phyloP scores from a whole-genome alignment of 805 yeast species.

The Candida ascalaphidarum region DNA sequence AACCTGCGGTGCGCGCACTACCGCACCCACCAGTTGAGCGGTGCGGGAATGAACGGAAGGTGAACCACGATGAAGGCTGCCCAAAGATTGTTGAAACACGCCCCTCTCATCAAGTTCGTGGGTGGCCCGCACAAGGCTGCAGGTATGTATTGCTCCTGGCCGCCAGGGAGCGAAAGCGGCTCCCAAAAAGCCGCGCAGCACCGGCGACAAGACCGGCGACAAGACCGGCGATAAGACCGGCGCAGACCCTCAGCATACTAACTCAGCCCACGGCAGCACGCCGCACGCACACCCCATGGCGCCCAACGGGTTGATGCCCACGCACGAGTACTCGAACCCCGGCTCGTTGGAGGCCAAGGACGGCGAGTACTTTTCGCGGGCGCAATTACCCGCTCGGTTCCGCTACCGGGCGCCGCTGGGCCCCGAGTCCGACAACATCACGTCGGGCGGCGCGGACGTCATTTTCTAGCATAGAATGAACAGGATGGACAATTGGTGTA shows the following conservation, averaged over 20 bases:
- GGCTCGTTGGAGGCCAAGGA: slow-evolving; percentile 26
- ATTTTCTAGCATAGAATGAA: too few species aligned
- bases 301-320: slow-evolving; percentile 36
- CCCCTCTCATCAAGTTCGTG: slow-evolving; percentile 76
- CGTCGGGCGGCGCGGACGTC: slow-evolving; percentile 75
- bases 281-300: slow-evolving; percentile 31
- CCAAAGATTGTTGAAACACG: slow-evolving; percentile 29
- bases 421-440: slow-evolving; percentile 65
- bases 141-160: slow-evolving; percentile 37
- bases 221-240: too few species aligned
- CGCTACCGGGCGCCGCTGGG: slow-evolving; percentile 57
- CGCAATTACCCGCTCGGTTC: slow-evolving; percentile 66
- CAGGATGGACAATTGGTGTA: too few species aligned
- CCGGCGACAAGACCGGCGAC: not conserved
- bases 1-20: too few species aligned
- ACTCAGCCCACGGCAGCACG: slow-evolving; percentile 4
- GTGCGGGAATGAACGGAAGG: too few species aligned
- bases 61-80: slow-evolving; percentile 22
- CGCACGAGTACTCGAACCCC: slow-evolving; percentile 14
- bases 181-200: not conserved
- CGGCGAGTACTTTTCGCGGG: slow-evolving; percentile 44
- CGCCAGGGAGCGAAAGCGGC: too few species aligned
- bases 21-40: too few species aligned
- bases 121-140: slow-evolving; percentile 63
- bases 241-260: slow-evolving; percentile 1